Base-by-base conservation (phyloP, 164 flowering plant species). In the Aristolochia contorta region DNA sequence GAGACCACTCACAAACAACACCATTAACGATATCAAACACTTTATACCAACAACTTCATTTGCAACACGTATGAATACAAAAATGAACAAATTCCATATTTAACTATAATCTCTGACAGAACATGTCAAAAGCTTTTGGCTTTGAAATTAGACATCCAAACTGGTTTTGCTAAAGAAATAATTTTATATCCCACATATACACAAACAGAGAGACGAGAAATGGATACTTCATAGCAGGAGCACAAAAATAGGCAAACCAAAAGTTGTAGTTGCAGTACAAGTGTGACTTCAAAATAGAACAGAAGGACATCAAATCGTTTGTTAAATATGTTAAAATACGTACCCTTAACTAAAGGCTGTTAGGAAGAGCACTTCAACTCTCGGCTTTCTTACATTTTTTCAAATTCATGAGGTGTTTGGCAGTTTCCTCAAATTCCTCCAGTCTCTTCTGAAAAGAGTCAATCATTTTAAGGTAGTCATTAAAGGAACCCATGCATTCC, bases 351-450 rank as follows among this genome's bases (percentile, higher is more conserved):
- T 8, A 53, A 23, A 12, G 2, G 56, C 25, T 37, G 43, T 19
- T 22, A 27, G 21, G 56, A 53, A 53, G n/a, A 43, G 27, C 53
- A 16, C 23, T 30, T 61, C 30, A 46, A 25, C 27, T 12, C 41
- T 70, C 68, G 15, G 68, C 51, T 18, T 14, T 57, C 75, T 71
- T 72, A 8, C 47, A 66, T 48, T 69, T 71, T 16, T 60, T 69
- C 56, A 41, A 33, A 48, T 76, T 83, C 69, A 75, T 77, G 0
- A 83, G 52, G 12, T 46, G 60, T 50, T 67, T 65, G 54, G 72
- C 57, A 33, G 68, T 59, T 20, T 70, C 64, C 56, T 59, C 84
- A 13, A 67, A 32, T 49, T 53, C 53, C 8, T 46, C 30, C 65
- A 81, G n/a, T 75, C 72, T 73, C 49, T 50, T 32, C 45, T 22